These are phyloP conservation scores for Sporothrix luriei DNA, from an alignment of 2,329 filamentous ascomycete genomes.

Conservation along the genomic window DNA sequence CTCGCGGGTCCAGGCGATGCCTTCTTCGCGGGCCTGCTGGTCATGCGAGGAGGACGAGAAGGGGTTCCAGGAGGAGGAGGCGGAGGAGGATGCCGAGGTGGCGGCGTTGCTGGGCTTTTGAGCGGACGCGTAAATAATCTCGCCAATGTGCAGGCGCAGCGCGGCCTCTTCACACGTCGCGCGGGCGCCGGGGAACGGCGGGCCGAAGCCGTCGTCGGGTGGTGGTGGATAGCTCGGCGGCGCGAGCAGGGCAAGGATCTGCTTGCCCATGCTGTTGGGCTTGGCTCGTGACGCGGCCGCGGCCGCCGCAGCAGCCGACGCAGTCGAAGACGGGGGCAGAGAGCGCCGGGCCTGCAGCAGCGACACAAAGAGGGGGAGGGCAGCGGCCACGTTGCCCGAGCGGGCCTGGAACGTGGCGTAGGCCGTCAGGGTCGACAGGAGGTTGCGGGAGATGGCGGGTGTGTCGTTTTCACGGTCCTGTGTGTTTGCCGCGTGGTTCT, in stretches of 20 bases:
- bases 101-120: slow-evolving; percentile 45
- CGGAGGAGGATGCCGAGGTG: slow-evolving; percentile 74
- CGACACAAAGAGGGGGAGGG: slow-evolving; percentile 83
- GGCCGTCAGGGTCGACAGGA: slow-evolving; percentile 74
- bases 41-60: slow-evolving; percentile 56
- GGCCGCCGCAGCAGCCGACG: slow-evolving; percentile 28
- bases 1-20: slow-evolving; percentile 86
- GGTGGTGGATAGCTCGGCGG: slow-evolving; percentile 63
- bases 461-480: slow-evolving; percentile 35
- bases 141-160: slow-evolving; percentile 86
- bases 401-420: slow-evolving; percentile 77
- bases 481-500: slow-evolving; percentile 49
- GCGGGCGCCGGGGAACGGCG: slow-evolving; percentile 64
- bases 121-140: slow-evolving; percentile 73
- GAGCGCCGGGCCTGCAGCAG: slow-evolving; percentile 76
- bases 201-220: slow-evolving; percentile 68
- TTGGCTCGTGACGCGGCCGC: not conserved
- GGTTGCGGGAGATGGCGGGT: slow-evolving; percentile 62
- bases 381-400: slow-evolving; percentile 64
- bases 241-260: slow-evolving; percentile 19
- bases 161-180: slow-evolving; percentile 83
- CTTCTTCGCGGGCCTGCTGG: slow-evolving; percentile 59
- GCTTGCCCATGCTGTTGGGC: not conserved
- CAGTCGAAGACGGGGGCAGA: slow-evolving; percentile 46
- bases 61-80: slow-evolving; percentile 70